Evolutionary conservation across 2,329 filamentous ascomycete genomes (phyloP).

Genomic region (Diaporthe humulicola): DNA sequence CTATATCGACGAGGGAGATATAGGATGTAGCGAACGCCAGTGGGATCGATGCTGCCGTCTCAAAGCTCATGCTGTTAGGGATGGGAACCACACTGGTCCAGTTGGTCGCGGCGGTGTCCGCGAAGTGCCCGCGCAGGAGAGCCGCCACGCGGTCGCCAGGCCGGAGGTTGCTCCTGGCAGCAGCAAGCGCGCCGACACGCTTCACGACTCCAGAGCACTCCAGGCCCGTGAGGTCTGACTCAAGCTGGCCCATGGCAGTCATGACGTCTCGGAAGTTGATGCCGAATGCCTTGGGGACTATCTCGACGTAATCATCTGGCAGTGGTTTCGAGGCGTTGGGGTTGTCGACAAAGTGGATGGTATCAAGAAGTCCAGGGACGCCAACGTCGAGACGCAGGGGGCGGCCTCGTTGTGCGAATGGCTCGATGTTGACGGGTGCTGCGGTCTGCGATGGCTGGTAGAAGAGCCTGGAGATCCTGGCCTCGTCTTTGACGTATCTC

Average conservation of each 20-base stretch:
- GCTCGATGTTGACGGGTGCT: no score
- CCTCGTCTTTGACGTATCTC: no score
- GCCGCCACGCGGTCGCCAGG: conserved; percentile 55
- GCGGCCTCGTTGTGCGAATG: no score
- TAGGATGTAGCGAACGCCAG: conserved; percentile 50
- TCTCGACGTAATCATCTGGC: neutral
- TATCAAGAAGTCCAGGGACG: no score
- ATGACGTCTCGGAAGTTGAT: conserved; percentile 34
- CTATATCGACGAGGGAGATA: conserved; percentile 47
- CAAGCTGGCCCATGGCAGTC: conserved; percentile 15
- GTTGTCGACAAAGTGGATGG: no score
- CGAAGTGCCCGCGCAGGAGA: conserved; percentile 50
- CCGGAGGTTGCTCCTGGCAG: conserved; percentile 43
- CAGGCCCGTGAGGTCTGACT: neutral
- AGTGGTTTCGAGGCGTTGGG: no score
- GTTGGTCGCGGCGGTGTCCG: conserved; percentile 45
- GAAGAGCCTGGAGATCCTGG: no score
- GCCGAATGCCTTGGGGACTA: conserved; percentile 10
- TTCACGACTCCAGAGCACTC: conserved; percentile 50
- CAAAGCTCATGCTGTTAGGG: conserved; percentile 48
- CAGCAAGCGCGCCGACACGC: conserved; percentile 43
- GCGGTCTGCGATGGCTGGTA: no score
- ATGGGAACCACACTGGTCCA: conserved; percentile 45
- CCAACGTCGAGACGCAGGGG: no score
- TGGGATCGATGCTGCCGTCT: conserved; percentile 50